phyloP scores from a whole-genome alignment of 2,329 filamentous ascomycete species.

The Verticillium klebahnii region DNA sequence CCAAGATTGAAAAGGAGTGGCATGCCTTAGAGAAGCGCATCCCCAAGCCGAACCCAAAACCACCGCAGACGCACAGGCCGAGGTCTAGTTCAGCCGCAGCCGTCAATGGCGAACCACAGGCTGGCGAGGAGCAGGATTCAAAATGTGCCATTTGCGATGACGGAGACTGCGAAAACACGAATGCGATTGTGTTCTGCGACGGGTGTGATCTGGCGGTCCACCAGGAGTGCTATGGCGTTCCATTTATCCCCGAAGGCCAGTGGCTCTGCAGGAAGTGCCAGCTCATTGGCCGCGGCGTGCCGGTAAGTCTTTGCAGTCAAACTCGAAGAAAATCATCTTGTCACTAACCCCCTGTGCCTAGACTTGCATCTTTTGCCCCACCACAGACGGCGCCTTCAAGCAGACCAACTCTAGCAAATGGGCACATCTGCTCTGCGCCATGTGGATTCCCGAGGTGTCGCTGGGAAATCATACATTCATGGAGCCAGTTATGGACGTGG shows the following conservation, averaged over 20 bases:
- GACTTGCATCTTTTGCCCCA: conserved; percentile 98
- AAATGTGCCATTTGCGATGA: conserved; percentile 98
- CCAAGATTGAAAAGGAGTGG: conserved; percentile 99
- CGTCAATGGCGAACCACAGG: conserved; percentile 86
- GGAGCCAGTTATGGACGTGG: conserved; percentile 96
- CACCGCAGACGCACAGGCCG: conserved; percentile 88
- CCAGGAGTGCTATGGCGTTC: conserved; percentile 97
- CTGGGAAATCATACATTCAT: conserved; percentile 95
- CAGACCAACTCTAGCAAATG: conserved; percentile 95
- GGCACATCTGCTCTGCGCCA: conserved; percentile 92
- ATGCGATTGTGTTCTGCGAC: conserved; percentile 98
- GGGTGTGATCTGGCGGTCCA: conserved; percentile 96
- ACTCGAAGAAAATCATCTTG: background rate
- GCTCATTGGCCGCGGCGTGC: conserved; percentile 85
- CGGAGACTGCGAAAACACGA: conserved; percentile 98
- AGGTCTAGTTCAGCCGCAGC: conserved; percentile 91
- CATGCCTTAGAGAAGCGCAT: conserved; percentile 93
- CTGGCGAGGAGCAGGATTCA: conserved; percentile 90
- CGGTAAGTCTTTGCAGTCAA: conserved; percentile 46
- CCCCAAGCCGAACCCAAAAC: conserved; percentile 94
- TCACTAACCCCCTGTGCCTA: conserved; percentile 21
- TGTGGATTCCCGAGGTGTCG: conserved; percentile 97
- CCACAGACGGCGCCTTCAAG: conserved; percentile 96
- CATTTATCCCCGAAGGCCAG: conserved; percentile 97
- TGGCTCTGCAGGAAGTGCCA: conserved; percentile 98